Base-by-base conservation (phyloP, 257 asterid genomes). In the Verbena officinalis region DNA sequence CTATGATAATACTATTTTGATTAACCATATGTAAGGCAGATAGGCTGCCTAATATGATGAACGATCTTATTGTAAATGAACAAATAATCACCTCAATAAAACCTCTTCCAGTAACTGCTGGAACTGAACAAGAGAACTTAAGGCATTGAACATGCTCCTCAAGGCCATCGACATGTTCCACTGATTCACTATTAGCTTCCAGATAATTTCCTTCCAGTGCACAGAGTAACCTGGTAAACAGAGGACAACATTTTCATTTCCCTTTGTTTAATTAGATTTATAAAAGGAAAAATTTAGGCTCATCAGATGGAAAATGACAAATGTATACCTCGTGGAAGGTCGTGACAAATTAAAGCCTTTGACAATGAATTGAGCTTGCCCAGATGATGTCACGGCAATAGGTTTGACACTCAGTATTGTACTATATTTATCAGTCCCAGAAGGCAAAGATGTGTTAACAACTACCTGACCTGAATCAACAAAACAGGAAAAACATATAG, bases 141-240 rank as follows among this genome's bases (percentile, higher is more conserved):
- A 83, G 67, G 64, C 71, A 75, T 52, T 81, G 80, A 66, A 73
- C 79, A 77, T 66, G 73, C 46, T 64, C 69, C 76, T 51, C 81
- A 50, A 16, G 54, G 69, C 77, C 33, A 54, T 57, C 78, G 72
- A 64, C 73, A 36, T 64, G 51, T 70, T 75, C 80, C 45, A 59
- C 39, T 0, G 62, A 19, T 65, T 70, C 66, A n/a, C 39, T 46
- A 62, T 75, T 78, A 59, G 73, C 77, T 73, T 84, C 88, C 46
- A 89, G 81, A 77, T 84, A 81, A 46, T 79, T 81, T 67, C 94
- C 97, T 68, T 86, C 91, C 45, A 89, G 66, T 40, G 94, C 82
- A 69, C 97, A 89, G 46, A 79, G 82, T 56, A 86, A 73, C 83
- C 96, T 86, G 64, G 48, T 33, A 61, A 65, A 33, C 57, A 68